Base-by-base conservation (phyloP, 164 flowering plant species). In the Annona cherimola region DNA sequence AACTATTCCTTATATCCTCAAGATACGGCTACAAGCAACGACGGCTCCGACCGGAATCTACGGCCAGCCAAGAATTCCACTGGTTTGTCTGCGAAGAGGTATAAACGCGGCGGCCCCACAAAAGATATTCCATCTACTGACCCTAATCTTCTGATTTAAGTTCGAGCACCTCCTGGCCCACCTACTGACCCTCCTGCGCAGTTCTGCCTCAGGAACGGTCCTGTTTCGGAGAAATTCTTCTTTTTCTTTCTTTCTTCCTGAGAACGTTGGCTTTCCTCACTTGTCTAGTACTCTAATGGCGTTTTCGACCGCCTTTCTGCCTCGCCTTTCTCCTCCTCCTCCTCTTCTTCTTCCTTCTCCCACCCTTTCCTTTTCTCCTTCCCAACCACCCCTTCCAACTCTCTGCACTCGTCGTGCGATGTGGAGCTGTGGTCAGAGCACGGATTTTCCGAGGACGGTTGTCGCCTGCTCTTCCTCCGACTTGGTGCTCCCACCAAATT, bases 381-480 rank as follows among this genome's bases (percentile, higher is more conserved):
- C 40, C 66, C 82, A 6, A 8, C 71, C 20, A 77, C 78, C 2
- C 70, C 75, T 4, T 75, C 79, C 12, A 79, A 45, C 61, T 54
- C 68, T 73, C 72, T 26, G 35, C 57, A 50, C 61, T 41, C 61
- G 42, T 40, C 46, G 3, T 69, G 4, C 65, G 46, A 68, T 45
- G 73, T 66, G 60, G 67, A 50, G 73, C 69, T 69, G 4, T 69
- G 14, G 14, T 50, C 57, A 50, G 57, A 73, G 67, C 55, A 63
- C 68, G 41, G 66, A 70, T 2, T 44, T 42, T 67, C 39, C 73
- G 18, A 70, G 75, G 42, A 18, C 79, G 67, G 72, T 76, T 43
- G 35, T 84, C 61, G 76, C 71, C 63, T 78, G 83, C 69, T 81
- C 80, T 54, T 81, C 86, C 42, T 76, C 84, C 67, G 82, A 81